Evolutionary conservation across 805 yeast genomes (phyloP), one percentile per base, ranked within the genome.

Genomic region (Candida suzukii): DNA sequence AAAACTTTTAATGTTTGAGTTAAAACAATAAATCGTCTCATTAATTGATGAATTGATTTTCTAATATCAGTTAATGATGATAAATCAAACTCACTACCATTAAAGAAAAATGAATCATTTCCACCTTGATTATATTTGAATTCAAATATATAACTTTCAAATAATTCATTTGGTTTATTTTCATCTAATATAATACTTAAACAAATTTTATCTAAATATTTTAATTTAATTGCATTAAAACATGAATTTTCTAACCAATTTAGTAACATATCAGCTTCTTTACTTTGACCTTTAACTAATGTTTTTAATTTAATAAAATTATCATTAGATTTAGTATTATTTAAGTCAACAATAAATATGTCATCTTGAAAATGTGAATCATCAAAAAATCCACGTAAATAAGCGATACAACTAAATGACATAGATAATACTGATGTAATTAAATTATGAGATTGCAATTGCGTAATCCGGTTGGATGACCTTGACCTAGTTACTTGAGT

Each of bases 321-420:
- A 3, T 22, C n/a, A 11, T 26, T 35, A 3, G 32, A 24, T 11
- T 24, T 22, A 14, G 58, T 64, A 1, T 50, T 42, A 34, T 60
- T 60, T 36, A 61, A 61, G 18, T 56, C 60, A 1, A 71, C 70
- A 4, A 65, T 64, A 52, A 71, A 72, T 29, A 63, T 53, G 42
- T 68, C 71, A 47, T 77, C 81, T 22, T 61, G 61, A 52, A 74
- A 79, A 49, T 64, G 67, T 12, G 68, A 73, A 45, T 78, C 82
- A 8, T 74, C 74, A 45, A 79, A 78, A 18, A 79, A 57, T 1
- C 80, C 78, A 43, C 84, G 62, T 14, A 78, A 56, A 48, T 68
- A 79, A 2, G 80, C 70, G 22, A 79, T 59, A 49, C 83, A 76
- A 2, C 83, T 79, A 47, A 78, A 63, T 0, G 80, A 67, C 67